Percentiles rank a stretch among this genome's conserved stretches.
These are phyloP conservation scores for Tylopilus cervinicoccineus DNA, from an alignment of 768 basidiomycete species.

Conservation along the genomic window DNA sequence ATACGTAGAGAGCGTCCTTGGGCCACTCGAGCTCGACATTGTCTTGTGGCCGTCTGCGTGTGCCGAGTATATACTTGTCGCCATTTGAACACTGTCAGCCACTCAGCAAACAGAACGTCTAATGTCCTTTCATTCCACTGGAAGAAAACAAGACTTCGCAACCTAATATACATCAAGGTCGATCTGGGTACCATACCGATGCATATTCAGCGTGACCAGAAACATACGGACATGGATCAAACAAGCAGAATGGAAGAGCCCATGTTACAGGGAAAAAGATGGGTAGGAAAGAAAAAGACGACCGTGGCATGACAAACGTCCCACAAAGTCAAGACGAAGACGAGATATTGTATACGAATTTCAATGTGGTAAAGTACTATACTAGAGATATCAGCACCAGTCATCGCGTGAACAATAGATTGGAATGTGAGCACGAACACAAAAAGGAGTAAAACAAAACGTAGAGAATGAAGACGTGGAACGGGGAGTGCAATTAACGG, in stretches of 20 bases:
- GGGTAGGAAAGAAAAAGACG: not conserved
- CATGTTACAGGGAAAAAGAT: not conserved
- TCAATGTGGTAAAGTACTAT: constrained; percentile 30
- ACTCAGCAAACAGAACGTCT: not conserved
- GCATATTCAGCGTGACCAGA: constrained; percentile 13
- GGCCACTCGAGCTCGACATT: not conserved
- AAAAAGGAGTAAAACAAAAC: constrained; percentile 13
- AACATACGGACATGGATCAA: constrained; percentile 10
- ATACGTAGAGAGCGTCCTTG: not conserved
- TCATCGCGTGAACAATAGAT: constrained; percentile 29
- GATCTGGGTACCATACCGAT: constrained; percentile 17
- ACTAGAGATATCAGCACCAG: constrained; percentile 31
- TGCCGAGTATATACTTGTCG: not conserved
- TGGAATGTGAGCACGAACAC: constrained; percentile 21
- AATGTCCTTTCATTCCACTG: constrained; percentile 5
- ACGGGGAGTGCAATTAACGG: constrained; percentile 28
- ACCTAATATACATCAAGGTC: constrained; percentile 26
- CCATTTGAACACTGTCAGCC: not conserved
- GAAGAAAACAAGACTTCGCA: not conserved
- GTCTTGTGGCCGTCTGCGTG: not conserved
- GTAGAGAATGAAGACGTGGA: constrained; percentile 12
- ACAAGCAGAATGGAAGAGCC: constrained; percentile 5
- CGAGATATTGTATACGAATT: constrained; percentile 17
- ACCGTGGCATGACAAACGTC: constrained; percentile 14
- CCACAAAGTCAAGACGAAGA: constrained; percentile 1